Base-by-base conservation (phyloP, 2,329 filamentous ascomycete species). In the Myriosclerotinia curreyana region DNA sequence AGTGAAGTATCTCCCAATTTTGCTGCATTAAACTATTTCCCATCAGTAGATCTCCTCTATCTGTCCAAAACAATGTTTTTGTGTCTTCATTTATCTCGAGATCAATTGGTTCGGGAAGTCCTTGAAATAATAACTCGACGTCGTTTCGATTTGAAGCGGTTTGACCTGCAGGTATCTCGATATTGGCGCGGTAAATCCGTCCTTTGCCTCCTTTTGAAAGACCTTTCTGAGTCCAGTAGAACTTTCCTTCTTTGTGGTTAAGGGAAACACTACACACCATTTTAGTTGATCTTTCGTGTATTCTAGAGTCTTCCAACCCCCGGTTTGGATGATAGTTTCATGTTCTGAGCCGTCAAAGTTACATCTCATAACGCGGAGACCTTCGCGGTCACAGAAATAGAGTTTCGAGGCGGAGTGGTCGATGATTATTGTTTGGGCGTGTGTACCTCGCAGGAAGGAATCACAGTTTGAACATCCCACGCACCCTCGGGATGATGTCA, bases 141-240 rank as follows among this genome's bases (percentile, higher is more conserved):
- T 70, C 69, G 0, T 49, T 50, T 5, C 69, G 34, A n/a, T 44
- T 49, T 1, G 44, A 31, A 28, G 67, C 31, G 46, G 40, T 51
- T 0, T 74, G 69, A 0, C 80, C 74, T 12, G 65, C 71, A 0
- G 71, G 67, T 0, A 77, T 74, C 0, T 77, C 70, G 0, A 85
- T 74, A 20, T 74, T 71, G 0, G 84, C 82, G 5, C 76, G 74
- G 70, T 83, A 83, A 51, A 87, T 84, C 4, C 80, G 77, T 0
- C 85, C 85, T 49, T 77, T 70, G 1, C 73, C 74, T 0, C 76
- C 78, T 71, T 86, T 86, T 3, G 79, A 77, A 0, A 77, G 74
- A 0, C 85, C 84, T 69, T 87, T 86, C 60, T 86, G 84, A 0
- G 81, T 83, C 84, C 84, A 87, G 76, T 82, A 86, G 53, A 87